Evolutionary conservation across 2,329 filamentous ascomycete species (phyloP).

Genomic region (Metarhizium brunneum): DNA sequence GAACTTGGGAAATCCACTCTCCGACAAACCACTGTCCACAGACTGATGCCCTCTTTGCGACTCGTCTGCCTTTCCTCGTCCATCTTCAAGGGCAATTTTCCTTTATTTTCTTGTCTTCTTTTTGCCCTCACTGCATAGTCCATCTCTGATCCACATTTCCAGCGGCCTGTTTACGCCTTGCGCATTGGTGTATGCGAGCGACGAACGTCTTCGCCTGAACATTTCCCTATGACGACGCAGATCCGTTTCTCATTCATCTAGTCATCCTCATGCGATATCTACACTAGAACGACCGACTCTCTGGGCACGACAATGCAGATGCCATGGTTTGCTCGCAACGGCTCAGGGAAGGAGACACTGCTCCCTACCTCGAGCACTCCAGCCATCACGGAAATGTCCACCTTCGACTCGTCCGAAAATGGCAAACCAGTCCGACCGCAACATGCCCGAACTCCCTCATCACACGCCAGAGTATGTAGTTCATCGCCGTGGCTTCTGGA

Average conservation of each 20-base stretch:
- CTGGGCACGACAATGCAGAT: constrained; percentile 25
- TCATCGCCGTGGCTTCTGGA: background rate
- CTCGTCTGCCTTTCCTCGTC: background rate
- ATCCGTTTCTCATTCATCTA: constrained; percentile 10
- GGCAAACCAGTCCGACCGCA: constrained; percentile 21
- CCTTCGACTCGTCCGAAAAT: constrained; percentile 13
- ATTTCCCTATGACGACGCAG: constrained; percentile 3
- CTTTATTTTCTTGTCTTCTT: background rate
- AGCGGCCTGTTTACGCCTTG: background rate
- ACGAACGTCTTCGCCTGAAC: background rate
- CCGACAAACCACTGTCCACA: background rate
- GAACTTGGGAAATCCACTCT: background rate
- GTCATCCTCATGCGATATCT: constrained; percentile 6
- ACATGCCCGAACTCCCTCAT: constrained; percentile 41
- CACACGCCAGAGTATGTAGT: constrained; percentile 42
- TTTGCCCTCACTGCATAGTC: background rate
- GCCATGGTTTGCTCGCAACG: constrained; percentile 25
- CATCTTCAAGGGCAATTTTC: background rate
- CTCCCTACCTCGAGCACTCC: constrained; percentile 26
- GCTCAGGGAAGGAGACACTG: constrained; percentile 21
- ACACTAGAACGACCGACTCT: constrained; percentile 7
- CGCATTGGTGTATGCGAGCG: background rate
- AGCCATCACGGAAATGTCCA: constrained; percentile 19
- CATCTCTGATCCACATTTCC: background rate
- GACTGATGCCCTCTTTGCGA: background rate